A percentile compares a stretch with the other conserved stretches of the same genome.
These are phyloP conservation scores for Rhizophora apiculata DNA, from an alignment of 345 rosid species.

Conservation along the genomic window DNA sequence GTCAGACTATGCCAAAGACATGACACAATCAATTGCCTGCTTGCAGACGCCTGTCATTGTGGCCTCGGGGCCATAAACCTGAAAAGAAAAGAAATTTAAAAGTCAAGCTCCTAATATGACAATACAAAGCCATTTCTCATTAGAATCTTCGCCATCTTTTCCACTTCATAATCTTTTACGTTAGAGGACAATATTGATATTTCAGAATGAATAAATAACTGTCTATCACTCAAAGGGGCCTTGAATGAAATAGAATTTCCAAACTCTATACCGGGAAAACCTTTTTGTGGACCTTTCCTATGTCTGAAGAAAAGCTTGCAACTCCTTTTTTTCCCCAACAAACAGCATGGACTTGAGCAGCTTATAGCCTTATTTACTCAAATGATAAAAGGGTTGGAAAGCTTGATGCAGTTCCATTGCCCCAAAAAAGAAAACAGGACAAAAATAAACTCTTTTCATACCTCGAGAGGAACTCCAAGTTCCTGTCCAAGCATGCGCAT, in stretches of 20 bases:
- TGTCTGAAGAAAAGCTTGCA: neutral
- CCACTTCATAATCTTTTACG: too few relatives aligned
- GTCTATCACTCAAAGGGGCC: too few relatives aligned
- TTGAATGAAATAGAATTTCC: too few relatives aligned
- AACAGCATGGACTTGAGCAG: neutral
- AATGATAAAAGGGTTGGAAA: neutral
- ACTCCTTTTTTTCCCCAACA: neutral
- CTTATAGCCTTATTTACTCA: neutral
- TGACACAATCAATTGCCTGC: constrained; percentile 83
- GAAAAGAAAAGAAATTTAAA: neutral
- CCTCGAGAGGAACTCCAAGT: constrained; percentile 85
- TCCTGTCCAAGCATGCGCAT: constrained; percentile 86
- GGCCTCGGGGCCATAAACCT: constrained; percentile 97
- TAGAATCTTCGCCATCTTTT: neutral
- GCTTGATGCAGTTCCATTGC: neutral
- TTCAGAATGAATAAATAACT: too few relatives aligned
- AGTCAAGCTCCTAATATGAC: neutral
- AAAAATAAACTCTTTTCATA: constrained; percentile 13
- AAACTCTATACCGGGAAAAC: too few relatives aligned
- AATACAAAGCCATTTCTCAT: neutral
- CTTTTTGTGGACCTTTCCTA: too few relatives aligned
- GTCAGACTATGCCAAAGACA: constrained; percentile 43
- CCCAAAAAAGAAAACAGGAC: neutral
- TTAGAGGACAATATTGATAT: too few relatives aligned
- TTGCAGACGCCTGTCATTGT: constrained; percentile 99